These are phyloP conservation scores for Ogataea henricii DNA, from an alignment of 805 yeast genomes.

Conservation along the genomic window DNA sequence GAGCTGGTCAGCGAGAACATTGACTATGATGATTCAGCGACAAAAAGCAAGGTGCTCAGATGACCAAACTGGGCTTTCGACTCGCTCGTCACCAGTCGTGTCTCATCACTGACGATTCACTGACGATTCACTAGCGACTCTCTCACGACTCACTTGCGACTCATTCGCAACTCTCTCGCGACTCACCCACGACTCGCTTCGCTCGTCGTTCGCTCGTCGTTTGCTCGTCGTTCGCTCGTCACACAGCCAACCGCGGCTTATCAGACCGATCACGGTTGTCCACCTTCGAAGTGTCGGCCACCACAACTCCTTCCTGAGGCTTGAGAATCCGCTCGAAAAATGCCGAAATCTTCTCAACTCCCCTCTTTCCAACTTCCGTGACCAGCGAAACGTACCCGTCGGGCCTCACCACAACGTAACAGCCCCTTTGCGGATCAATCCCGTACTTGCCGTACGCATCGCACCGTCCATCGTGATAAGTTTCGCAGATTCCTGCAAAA, in stretches of 20 bases:
- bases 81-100: too few relatives aligned
- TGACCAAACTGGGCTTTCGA: too few relatives aligned
- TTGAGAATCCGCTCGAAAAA: constrained; percentile 26
- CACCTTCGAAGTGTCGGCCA: constrained; percentile 9
- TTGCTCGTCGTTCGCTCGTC: background rate
- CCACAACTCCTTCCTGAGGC: constrained; percentile 14
- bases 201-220: background rate
- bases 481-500: constrained; percentile 28
- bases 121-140: background rate
- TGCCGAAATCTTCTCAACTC: constrained; percentile 22
- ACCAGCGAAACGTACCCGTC: constrained; percentile 37
- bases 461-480: constrained; percentile 33
- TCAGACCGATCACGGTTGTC: constrained; percentile 11
- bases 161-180: too few relatives aligned
- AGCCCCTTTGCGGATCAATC: constrained; percentile 29
- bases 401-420: constrained; percentile 34
- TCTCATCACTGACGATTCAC: too few relatives aligned
- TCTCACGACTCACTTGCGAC: background rate
- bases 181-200: background rate
- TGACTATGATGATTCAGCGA: too few relatives aligned
- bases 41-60: too few relatives aligned
- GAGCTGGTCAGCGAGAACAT: too few relatives aligned
- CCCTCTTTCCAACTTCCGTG: constrained; percentile 20
- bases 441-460: constrained; percentile 34
- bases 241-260: constrained; percentile 15